Conservation (phyloP, 352 stramenopile genomes). For the Pythium scleroteichum region DNA sequence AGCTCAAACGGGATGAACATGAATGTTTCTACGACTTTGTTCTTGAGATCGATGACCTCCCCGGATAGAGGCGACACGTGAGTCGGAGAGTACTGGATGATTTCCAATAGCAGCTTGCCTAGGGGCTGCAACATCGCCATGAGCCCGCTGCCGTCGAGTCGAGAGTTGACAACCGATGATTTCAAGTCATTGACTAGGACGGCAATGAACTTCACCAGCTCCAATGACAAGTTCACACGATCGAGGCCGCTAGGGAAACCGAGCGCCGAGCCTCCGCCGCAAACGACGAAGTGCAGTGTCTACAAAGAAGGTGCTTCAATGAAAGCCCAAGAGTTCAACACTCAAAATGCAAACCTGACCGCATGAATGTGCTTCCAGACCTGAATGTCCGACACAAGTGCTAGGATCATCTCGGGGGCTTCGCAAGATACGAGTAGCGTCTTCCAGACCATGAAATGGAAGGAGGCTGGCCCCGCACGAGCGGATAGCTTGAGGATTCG, state of each 20-base stretch:
- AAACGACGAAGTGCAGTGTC: constrained; percentile 49
- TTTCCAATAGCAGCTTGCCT: constrained; percentile 48
- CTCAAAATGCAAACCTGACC: constrained; percentile 27
- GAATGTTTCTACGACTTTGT: constrained; percentile 63
- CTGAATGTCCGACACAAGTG: constrained; percentile 33
- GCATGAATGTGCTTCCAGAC: constrained; percentile 46
- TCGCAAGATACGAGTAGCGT: constrained; percentile 54
- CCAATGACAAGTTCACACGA: constrained; percentile 39
- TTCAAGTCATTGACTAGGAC: constrained; percentile 60
- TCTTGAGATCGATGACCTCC: constrained; percentile 53
- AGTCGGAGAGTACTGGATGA: constrained; percentile 33
- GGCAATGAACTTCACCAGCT: constrained; percentile 58
- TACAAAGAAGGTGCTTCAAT: too few relatives aligned
- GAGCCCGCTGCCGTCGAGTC: constrained; percentile 5
- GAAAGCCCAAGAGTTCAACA: too few relatives aligned
- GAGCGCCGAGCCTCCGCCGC: constrained; percentile 13
- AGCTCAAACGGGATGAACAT: constrained; percentile 52
- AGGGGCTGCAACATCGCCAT: constrained; percentile 28
- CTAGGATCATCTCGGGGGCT: constrained; percentile 29
- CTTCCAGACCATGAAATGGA: constrained; percentile 66
- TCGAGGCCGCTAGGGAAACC: constrained; percentile 22
- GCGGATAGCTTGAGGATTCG: constrained; percentile 35
- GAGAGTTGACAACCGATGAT: background rate
- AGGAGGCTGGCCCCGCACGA: constrained; percentile 30
- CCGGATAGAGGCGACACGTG: constrained; percentile 34